Conservation (phyloP, 331 rosid species). For the Prunus yedoensis region DNA sequence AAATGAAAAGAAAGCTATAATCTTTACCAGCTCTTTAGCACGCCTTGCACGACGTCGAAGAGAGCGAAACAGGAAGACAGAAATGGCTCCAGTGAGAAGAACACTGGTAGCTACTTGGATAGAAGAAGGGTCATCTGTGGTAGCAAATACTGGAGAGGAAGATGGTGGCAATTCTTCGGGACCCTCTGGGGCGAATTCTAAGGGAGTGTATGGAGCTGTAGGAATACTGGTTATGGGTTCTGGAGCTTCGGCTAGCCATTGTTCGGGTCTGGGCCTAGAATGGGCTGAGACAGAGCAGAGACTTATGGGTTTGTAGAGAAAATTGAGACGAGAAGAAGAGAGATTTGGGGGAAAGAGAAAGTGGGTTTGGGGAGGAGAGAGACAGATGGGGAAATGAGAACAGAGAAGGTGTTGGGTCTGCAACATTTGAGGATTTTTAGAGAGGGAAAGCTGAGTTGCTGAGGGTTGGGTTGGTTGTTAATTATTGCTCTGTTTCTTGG, state of each 20-base stretch:
- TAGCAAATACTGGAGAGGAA: conserved; percentile 60
- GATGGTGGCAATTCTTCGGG: conserved; percentile 64
- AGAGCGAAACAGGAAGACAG: conserved; percentile 82
- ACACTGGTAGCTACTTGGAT: conserved; percentile 84
- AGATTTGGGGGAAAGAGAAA: conserved; percentile 29
- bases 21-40: conserved; percentile 70
- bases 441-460: neutral
- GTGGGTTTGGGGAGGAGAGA: conserved; percentile 27
- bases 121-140: conserved; percentile 72
- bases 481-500: neutral
- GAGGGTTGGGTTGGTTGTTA: neutral
- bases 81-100: conserved; percentile 84
- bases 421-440: conserved; percentile 47
- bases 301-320: conserved; percentile 38
- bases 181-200: conserved; percentile 41
- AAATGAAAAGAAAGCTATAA: neutral
- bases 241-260: conserved; percentile 47
- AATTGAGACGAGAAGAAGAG: conserved; percentile 19
- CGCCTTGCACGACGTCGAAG: conserved; percentile 90
- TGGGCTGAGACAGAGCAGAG: conserved; percentile 34
- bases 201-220: conserved; percentile 5
- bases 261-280: conserved; percentile 21
- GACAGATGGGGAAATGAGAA: conserved; percentile 33
- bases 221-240: conserved; percentile 27
- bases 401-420: conserved; percentile 44